phyloP scores from a whole-genome alignment of 2,329 filamentous ascomycete species.

The Falciphora oryzae region DNA sequence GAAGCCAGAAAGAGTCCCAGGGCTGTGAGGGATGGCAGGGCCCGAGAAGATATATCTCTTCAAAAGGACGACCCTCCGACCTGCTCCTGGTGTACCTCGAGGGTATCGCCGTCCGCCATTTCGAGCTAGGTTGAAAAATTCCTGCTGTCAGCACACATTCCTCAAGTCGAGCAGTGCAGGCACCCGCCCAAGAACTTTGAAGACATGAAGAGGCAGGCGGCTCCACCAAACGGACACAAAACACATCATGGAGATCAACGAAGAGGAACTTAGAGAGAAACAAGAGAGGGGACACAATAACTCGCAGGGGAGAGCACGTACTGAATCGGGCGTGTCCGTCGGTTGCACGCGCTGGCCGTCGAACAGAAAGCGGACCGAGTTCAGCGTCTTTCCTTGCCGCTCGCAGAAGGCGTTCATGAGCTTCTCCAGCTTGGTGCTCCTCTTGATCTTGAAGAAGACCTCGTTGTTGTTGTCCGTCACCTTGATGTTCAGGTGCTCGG shows the following conservation, averaged over 20 bases:
- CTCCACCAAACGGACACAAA: neutral
- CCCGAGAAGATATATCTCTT: neutral
- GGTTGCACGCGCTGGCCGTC: conserved; percentile 90
- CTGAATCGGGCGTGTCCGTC: conserved; percentile 83
- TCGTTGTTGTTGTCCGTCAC: conserved; percentile 99
- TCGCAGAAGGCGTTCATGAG: conserved; percentile 98
- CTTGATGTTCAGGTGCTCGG: conserved; percentile 97
- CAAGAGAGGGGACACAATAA: neutral
- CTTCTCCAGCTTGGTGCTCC: conserved; percentile 91
- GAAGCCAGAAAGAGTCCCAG: neutral
- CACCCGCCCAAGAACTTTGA: neutral
- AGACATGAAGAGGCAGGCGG: conserved; percentile 15
- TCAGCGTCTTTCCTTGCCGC: conserved; percentile 80
- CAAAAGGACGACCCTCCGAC: conserved; percentile 56
- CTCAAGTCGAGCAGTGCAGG: neutral
- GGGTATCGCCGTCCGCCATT: conserved; percentile 91
- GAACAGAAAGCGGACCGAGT: conserved; percentile 88
- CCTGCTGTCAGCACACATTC: neutral
- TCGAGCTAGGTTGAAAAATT: conserved; percentile 60
- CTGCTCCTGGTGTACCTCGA: conserved; percentile 98
- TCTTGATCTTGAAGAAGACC: conserved; percentile 99
- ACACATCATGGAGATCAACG: neutral
- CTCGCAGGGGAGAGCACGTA: conserved; percentile 42
- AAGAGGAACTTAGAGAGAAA: neutral
- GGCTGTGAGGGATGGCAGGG: neutral